Conservation (phyloP, 2,329 filamentous ascomycete species). For the Arachnopeziza araneosa region DNA sequence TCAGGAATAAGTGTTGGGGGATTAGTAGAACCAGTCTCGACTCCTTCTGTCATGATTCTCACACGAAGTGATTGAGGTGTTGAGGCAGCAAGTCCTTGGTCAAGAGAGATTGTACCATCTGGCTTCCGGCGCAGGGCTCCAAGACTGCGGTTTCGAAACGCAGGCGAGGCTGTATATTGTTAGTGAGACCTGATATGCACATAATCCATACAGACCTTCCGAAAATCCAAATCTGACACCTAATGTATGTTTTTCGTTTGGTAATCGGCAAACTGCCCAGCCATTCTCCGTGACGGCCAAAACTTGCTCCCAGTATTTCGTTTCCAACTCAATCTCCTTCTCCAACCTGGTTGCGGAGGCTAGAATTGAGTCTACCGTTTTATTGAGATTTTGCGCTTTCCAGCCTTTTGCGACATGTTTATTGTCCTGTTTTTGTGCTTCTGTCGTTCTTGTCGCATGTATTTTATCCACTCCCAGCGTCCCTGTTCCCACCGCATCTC, state of each 20-base stretch:
- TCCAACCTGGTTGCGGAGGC: conserved; percentile 67
- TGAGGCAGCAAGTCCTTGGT: conserved; percentile 45
- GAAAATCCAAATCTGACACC: conserved; percentile 87
- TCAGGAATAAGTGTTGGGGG: conserved; percentile 48
- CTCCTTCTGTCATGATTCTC: conserved; percentile 52
- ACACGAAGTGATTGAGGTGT: conserved; percentile 61
- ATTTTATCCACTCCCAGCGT: conserved; percentile 66
- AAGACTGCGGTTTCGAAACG: conserved; percentile 65
- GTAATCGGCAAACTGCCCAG: conserved; percentile 79
- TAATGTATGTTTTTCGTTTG: conserved; percentile 65
- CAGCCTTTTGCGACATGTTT: conserved; percentile 60
- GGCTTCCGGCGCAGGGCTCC: conserved; percentile 71
- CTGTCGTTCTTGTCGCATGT: conserved; percentile 52
- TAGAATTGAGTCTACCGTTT: conserved; percentile 67
- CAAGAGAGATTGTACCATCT: conserved; percentile 70
- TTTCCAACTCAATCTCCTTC: conserved; percentile 72
- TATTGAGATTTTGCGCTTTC: conserved; percentile 71
- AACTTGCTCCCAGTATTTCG: conserved; percentile 84
- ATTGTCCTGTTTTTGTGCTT: conserved; percentile 50
- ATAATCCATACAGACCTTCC: conserved; percentile 40
- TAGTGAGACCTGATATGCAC: conserved; percentile 20
- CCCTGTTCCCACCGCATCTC: conserved; percentile 66
- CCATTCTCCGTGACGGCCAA: conserved; percentile 74
- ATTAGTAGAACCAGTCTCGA: conserved; percentile 51
- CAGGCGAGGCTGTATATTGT: conserved; percentile 42